Percentiles rank a stretch among this genome's conserved stretches.
Evolutionary conservation across 176 grass and related monocot genomes (phyloP).

Genomic region (Puccinellia tenuiflora): DNA sequence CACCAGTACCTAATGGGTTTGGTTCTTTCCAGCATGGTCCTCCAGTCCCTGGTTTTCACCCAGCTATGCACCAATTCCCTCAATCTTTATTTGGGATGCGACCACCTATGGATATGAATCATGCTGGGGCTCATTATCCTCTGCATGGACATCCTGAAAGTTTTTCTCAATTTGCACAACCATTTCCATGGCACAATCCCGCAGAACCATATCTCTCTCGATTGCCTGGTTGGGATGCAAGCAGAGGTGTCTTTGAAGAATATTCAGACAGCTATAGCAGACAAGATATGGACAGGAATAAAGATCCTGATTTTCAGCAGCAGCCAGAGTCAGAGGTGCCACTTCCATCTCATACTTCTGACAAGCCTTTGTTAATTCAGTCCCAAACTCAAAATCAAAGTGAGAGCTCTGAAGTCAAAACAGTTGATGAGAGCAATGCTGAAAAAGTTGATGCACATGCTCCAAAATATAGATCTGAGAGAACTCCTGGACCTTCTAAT

Average conservation of each 20-base stretch:
- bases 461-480: slow-evolving; percentile 14
- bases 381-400: neutral
- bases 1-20: slow-evolving; percentile 37
- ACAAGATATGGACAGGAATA: neutral
- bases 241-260: slow-evolving; percentile 1
- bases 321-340: neutral
- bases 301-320: slow-evolving; percentile 1
- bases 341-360: neutral
- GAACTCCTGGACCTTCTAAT: slow-evolving; percentile 8
- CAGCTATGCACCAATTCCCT: slow-evolving; percentile 30
- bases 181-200: slow-evolving; percentile 29
- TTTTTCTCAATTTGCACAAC: slow-evolving; percentile 18
- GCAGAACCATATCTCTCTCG: slow-evolving; percentile 10
- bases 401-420: slow-evolving; percentile 14
- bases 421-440: neutral
- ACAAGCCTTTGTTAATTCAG: slow-evolving; percentile 6
- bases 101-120: slow-evolving; percentile 27
- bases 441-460: neutral
- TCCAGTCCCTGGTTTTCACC: slow-evolving; percentile 33
- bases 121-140: slow-evolving; percentile 19
- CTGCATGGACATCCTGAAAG: slow-evolving; percentile 32
- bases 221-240: slow-evolving; percentile 28
- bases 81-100: slow-evolving; percentile 24
- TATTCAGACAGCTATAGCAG: slow-evolving; percentile 13
- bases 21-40: slow-evolving; percentile 27